Evolutionary conservation across 441 rosid genomes (phyloP), one percentile per base, ranked within the genome.

Genomic region (Mallotus japonicus): DNA sequence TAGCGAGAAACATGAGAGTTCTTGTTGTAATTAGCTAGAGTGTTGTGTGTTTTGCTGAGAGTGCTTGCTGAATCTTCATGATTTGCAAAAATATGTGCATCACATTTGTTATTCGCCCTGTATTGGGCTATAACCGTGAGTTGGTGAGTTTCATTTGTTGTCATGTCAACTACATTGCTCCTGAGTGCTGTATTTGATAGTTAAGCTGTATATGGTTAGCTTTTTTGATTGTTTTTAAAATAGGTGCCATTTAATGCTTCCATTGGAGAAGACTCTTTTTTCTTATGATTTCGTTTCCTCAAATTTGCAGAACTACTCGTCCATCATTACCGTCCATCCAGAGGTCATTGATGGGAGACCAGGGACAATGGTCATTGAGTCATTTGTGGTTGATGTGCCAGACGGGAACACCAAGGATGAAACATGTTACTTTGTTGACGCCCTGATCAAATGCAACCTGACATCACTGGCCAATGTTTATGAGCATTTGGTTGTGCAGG

Each of bases 391-490:
- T 66, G 98, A 92, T 66, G 88, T 91, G 74, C 95, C 98, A 14
- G 88, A 89, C 54, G 97, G 96, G 60, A 92, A 92, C 78, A 90
- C 97, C 13, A 83, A 80, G 78, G 97, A 92, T 11, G 98, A 92
- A 79, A 91, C 98, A 11, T 91, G 97, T 82, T 91, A 82, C 83
- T 89, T 92, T 17, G 92, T 92, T 3, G 87, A 93, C 81, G 92
- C 92, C 55, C 81, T 91, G 62, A 87, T 91, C 68, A 85, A 83
- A 68, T 91, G 92, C 85, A 93, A 93, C 74, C 90, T 93, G 10
- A 88, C 85, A 62, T 88, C 93, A 0, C 70, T 93, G 69, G 86
- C 95, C 13, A 82, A 89, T 75, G 92, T 88, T 53, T 91, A 92
- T 0, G 96, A 91, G 80, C 85, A 87, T 80, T 79, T 91, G 93